These are phyloP conservation scores for Fusarium sp. DNA, from an alignment of 2,329 filamentous ascomycete genomes.

Conservation along the genomic window DNA sequence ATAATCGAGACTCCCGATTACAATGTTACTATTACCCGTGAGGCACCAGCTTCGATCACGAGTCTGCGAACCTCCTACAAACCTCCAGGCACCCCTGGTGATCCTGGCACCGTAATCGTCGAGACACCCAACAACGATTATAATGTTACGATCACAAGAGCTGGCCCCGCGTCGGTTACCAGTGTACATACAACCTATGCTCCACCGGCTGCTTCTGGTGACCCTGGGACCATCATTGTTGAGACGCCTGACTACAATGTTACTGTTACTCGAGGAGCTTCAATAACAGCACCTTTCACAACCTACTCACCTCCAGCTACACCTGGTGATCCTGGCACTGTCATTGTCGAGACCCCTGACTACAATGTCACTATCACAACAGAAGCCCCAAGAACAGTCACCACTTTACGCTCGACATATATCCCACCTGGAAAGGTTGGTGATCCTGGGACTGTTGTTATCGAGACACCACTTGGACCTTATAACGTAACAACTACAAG, in stretches of 20 bases:
- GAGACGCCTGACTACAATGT: slow-evolving; percentile 30
- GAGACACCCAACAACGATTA: slow-evolving; percentile 31
- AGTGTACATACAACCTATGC: slow-evolving; percentile 19
- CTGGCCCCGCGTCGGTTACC: slow-evolving; percentile 16
- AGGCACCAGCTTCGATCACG: slow-evolving; percentile 24
- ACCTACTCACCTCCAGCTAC: slow-evolving; percentile 19
- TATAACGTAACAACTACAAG: slow-evolving; percentile 29
- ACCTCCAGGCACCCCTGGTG: slow-evolving; percentile 24
- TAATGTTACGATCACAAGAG: slow-evolving; percentile 28
- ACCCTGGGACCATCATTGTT: slow-evolving; percentile 29
- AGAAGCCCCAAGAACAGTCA: slow-evolving; percentile 2
- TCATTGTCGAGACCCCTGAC: slow-evolving; percentile 19
- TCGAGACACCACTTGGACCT: slow-evolving; percentile 23
- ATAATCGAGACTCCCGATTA: slow-evolving; percentile 38
- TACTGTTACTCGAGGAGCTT: slow-evolving; percentile 18
- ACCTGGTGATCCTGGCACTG: slow-evolving; percentile 21
- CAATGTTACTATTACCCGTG: slow-evolving; percentile 30
- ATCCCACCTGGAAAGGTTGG: slow-evolving; percentile 9
- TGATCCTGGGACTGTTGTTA: slow-evolving; percentile 27
- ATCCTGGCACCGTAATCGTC: slow-evolving; percentile 28
- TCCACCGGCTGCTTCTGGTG: slow-evolving; percentile 22
- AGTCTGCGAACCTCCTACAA: slow-evolving; percentile 23
- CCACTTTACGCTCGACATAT: slow-evolving; percentile 8
- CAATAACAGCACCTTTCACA: slow-evolving; percentile 10
- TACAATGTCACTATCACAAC: slow-evolving; percentile 22